Evolutionary conservation across 2,329 filamentous ascomycete species (phyloP).

Genomic region (Graphilbum ipis-grandicollis): DNA sequence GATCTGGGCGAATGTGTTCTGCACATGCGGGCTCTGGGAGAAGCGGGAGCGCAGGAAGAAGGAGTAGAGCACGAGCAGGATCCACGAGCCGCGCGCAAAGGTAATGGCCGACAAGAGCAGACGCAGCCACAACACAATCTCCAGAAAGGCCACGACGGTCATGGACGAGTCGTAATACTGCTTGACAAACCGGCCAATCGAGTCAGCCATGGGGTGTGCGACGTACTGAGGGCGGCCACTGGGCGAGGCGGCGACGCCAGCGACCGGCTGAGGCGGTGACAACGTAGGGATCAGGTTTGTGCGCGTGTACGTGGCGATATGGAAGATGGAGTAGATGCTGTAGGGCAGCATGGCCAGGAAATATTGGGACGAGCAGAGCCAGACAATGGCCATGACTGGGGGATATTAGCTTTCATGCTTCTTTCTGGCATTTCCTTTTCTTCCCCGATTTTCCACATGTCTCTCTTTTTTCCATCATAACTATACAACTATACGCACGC

Average conservation of each 20-base stretch:
- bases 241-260: conserved; percentile 36
- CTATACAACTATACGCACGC: conserved; percentile 37
- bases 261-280: conserved; percentile 42
- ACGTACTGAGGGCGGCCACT: conserved; percentile 37
- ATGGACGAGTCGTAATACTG: conserved; percentile 95
- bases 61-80: conserved; percentile 72
- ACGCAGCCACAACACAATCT: conserved; percentile 76
- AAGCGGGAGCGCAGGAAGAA: conserved; percentile 82
- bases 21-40: conserved; percentile 84
- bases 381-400: conserved; percentile 87
- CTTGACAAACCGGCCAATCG: conserved; percentile 88
- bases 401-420: too few species aligned
- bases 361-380: conserved; percentile 83
- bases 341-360: conserved; percentile 85
- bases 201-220: conserved; percentile 52
- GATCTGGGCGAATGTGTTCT: conserved; percentile 57
- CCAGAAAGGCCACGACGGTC: conserved; percentile 76
- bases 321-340: conserved; percentile 94
- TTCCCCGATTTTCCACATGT: too few species aligned
- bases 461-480: background rate
- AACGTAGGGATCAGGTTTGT: conserved; percentile 83
- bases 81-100: conserved; percentile 84
- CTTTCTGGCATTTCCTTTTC: too few species aligned
- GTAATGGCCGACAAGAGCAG: conserved; percentile 64
- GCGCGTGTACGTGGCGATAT: conserved; percentile 91